Percentiles rank a stretch among this genome's conserved stretches.
These are phyloP conservation scores for Citrus mangshanensis DNA, from an alignment of 345 rosid species.

Conservation along the genomic window DNA sequence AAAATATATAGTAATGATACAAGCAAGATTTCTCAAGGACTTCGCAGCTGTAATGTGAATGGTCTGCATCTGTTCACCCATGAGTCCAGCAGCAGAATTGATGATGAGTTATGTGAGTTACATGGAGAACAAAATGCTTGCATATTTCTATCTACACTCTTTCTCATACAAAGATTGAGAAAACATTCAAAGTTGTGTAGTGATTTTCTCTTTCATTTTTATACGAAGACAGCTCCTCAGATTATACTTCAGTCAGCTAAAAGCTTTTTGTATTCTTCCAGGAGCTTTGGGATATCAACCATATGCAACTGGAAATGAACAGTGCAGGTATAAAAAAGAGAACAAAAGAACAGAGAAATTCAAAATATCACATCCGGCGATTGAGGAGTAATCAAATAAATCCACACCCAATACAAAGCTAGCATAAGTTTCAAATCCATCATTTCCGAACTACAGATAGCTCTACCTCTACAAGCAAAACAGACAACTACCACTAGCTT, in stretches of 20 bases:
- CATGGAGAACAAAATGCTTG: not conserved
- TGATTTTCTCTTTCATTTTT: not conserved
- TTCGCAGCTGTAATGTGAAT: not conserved
- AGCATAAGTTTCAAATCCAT: not conserved
- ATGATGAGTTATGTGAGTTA: not conserved
- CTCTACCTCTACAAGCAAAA: not conserved
- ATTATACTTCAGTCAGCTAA: slow-evolving; percentile 27
- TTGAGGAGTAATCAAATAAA: not conserved
- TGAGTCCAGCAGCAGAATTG: not conserved
- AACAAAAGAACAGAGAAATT: not conserved
- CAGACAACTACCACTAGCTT: not conserved
- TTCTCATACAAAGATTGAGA: not conserved
- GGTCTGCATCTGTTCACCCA: not conserved
- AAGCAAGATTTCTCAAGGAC: not conserved
- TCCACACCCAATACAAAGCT: not conserved
- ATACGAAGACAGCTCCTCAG: slow-evolving; percentile 2
- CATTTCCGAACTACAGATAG: not conserved
- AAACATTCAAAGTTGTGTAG: not conserved
- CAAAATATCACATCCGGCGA: not conserved
- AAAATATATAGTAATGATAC: not conserved
- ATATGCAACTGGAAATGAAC: slow-evolving; percentile 61
- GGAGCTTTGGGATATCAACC: slow-evolving; percentile 72
- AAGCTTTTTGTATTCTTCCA: slow-evolving; percentile 69
- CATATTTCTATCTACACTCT: not conserved
- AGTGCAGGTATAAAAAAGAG: not conserved